Evolutionary conservation across 305 asterid genomes (phyloP).

Genomic region (Fraxinus paxiana): DNA sequence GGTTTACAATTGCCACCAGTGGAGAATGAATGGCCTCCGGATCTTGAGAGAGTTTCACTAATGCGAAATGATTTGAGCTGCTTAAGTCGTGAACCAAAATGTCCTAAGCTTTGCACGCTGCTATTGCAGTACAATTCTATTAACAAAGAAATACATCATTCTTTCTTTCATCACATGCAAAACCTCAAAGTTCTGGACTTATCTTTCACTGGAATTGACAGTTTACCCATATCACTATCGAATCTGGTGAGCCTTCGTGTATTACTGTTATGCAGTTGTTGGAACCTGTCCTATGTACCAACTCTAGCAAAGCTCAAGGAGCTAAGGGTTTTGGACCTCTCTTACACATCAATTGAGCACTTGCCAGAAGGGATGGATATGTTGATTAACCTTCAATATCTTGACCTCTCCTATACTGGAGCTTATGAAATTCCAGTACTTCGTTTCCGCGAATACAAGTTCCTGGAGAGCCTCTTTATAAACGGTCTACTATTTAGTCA

Average conservation of each 20-base stretch:
- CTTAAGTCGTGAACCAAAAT: slow-evolving; percentile 19
- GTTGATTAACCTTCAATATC: slow-evolving; percentile 24
- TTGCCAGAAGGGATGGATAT: slow-evolving; percentile 29
- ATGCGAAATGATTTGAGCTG: slow-evolving; percentile 33
- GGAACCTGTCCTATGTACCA: slow-evolving; percentile 28
- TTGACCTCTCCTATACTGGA: slow-evolving; percentile 24
- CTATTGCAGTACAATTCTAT: slow-evolving; percentile 33
- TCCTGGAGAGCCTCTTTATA: slow-evolving; percentile 25
- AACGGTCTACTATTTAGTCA: neutral
- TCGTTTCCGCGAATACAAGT: slow-evolving; percentile 7
- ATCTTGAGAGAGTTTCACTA: slow-evolving; percentile 31
- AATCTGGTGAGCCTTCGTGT: slow-evolving; percentile 24
- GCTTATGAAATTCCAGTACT: neutral
- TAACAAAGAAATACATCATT: slow-evolving; percentile 21
- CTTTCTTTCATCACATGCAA: slow-evolving; percentile 26
- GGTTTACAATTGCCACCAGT: slow-evolving; percentile 18
- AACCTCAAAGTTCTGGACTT: slow-evolving; percentile 29
- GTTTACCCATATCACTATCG: slow-evolving; percentile 26
- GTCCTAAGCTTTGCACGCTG: slow-evolving; percentile 30
- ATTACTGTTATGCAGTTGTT: slow-evolving; percentile 30
- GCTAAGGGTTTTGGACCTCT: slow-evolving; percentile 29
- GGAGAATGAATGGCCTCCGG: slow-evolving; percentile 23
- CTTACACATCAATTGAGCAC: slow-evolving; percentile 16
- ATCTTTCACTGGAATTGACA: slow-evolving; percentile 26
- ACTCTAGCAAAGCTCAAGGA: slow-evolving; percentile 23